Conservation (phyloP, 768 basidiomycete genomes). For the Trametes coccinea region DNA sequence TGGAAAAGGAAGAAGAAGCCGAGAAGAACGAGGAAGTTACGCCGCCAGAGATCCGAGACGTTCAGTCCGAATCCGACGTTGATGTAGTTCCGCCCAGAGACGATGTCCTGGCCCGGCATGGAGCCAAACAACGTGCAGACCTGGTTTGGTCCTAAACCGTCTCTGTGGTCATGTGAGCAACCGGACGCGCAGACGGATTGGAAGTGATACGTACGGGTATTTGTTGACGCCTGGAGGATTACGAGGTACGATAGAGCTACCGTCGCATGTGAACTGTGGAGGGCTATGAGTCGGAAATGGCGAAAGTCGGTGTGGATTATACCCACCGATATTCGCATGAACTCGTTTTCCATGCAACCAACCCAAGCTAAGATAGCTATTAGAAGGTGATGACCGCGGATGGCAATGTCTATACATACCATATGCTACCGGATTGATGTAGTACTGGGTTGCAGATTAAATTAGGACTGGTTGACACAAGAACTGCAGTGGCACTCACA, state of each 20-base stretch:
- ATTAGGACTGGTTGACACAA: no score
- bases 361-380: slow-evolving; percentile 56
- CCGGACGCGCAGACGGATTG: slow-evolving; percentile 28
- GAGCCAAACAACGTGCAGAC: slow-evolving; percentile 78
- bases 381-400: not conserved
- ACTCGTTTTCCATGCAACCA: slow-evolving; percentile 84
- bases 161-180: slow-evolving; percentile 35
- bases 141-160: slow-evolving; percentile 63
- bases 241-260: slow-evolving; percentile 62
- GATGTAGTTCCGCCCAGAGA: slow-evolving; percentile 66
- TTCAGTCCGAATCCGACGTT: slow-evolving; percentile 51
- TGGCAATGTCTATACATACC: slow-evolving; percentile 36
- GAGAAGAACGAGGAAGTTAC: slow-evolving; percentile 68
- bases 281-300: slow-evolving; percentile 7
- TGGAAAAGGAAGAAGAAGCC: slow-evolving; percentile 73
- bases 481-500: slow-evolving; percentile 41
- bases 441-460: slow-evolving; percentile 46
- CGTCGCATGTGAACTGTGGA: slow-evolving; percentile 61
- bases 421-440: slow-evolving; percentile 78
- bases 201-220: slow-evolving; percentile 56
- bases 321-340: slow-evolving; percentile 63
- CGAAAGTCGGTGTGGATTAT: slow-evolving; percentile 6
- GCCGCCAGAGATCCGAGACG: slow-evolving; percentile 58
- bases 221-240: slow-evolving; percentile 54
- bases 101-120: slow-evolving; percentile 49